Evolutionary conservation across 169 alveolate species (phyloP), one percentile per base, ranked within the genome.

Genomic region (Plasmodium falciparum): DNA sequence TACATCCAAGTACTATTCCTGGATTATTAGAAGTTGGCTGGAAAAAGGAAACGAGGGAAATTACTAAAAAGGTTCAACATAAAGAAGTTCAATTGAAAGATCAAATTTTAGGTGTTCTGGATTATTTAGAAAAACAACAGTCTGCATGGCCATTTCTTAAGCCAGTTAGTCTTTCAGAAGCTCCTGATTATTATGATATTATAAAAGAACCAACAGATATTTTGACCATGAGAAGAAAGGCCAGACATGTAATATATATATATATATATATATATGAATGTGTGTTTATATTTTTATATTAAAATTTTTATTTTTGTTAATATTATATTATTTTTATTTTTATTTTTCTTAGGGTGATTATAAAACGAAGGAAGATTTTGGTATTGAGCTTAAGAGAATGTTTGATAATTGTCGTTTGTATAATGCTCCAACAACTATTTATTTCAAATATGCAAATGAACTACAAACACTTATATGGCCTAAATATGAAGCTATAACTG

Each of bases 101-200:
- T 93, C 97, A 92, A 92, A 97, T 96, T 26, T 74, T 95, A 80
- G 95, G 90, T 33, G 90, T 96, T 33, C 85, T 97, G 12, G 94
- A 93, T 47, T 73, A 90, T 45, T 92, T 97, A 24, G 95, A 94
- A 63, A 93, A 96, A 39, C 98, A 97, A 39, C 97, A 94, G 56
- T 93, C 96, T 15, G 95, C 98, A 2, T 97, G 99, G 99, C 99
- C 99, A 2, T 99, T 98, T 93, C 88, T 97, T 67, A 97, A 98
- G 74, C 99, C 99, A 2, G 99, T 99, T 8, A 95, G 98, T 50
- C 95, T 93, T 39, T 96, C 97, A 5, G 99, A 97, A 74, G 99
- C 99, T 1, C 99, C 99, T 0, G 99, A 99, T 92, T 99, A 99
- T 93, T 98, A 98, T 92, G 98, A 98, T 61, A 97, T 97, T 26